phyloP scores from a whole-genome alignment of 257 asterid species.

The Primulina tabacum region DNA sequence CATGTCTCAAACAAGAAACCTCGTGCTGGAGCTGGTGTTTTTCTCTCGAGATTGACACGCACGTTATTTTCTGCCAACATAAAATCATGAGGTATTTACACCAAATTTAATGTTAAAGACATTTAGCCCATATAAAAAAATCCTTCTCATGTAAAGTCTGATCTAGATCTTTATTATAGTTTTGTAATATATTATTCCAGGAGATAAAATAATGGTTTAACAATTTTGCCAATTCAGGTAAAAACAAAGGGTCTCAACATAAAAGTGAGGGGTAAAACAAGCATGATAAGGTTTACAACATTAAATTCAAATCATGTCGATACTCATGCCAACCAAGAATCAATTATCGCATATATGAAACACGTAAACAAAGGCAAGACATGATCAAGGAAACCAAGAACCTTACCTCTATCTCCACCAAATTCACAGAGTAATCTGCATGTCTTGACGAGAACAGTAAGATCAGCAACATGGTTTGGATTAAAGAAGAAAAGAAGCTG shows the following conservation, averaged over 20 bases:
- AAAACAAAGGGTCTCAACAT: conserved; percentile 7
- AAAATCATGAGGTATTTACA: background rate
- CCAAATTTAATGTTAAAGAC: background rate
- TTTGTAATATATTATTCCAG: background rate
- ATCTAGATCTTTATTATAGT: background rate
- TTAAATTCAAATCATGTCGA: conserved; percentile 14
- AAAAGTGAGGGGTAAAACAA: conserved; percentile 2
- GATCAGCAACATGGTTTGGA: conserved; percentile 65
- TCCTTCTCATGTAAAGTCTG: background rate
- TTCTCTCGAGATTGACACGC: too few relatives aligned
- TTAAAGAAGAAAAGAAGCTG: conserved; percentile 86
- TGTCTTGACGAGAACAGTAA: conserved; percentile 76
- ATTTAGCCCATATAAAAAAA: background rate
- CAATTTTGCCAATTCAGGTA: conserved; percentile 13
- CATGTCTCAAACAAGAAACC: too few relatives aligned
- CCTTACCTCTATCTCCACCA: conserved; percentile 61
- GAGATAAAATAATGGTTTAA: background rate
- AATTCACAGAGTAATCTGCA: conserved; percentile 69
- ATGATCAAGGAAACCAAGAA: conserved; percentile 24
- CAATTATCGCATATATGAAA: conserved; percentile 2
- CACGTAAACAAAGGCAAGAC: conserved; percentile 1
- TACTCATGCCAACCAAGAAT: background rate
- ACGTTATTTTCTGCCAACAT: too few relatives aligned
- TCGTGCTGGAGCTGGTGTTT: too few relatives aligned
- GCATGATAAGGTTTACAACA: conserved; percentile 5